These are phyloP conservation scores for Aspergillus bridgeri DNA, from an alignment of 495 filamentous ascomycete species.

Conservation along the genomic window DNA sequence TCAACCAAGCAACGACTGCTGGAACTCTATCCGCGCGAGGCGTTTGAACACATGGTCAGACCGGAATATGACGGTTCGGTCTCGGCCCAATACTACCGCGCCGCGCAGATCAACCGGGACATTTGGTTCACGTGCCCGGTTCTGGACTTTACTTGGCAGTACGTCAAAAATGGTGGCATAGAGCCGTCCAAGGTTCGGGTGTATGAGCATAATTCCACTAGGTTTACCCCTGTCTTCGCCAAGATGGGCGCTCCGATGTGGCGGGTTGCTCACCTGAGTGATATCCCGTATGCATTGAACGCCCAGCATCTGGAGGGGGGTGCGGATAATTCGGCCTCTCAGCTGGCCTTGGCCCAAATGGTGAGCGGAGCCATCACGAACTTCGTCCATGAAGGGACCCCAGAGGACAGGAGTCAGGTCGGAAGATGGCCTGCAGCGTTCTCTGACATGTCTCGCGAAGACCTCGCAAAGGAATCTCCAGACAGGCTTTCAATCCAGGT, in stretches of 20 bases:
- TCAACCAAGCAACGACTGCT: constrained; percentile 21
- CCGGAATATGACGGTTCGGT: constrained; percentile 11
- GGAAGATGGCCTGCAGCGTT: constrained; percentile 8
- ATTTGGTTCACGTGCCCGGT: constrained; percentile 46
- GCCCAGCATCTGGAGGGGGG: constrained; percentile 19
- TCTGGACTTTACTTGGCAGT: constrained; percentile 34
- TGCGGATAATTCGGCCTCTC: constrained; percentile 20
- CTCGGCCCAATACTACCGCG: constrained; percentile 41
- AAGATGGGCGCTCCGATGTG: constrained; percentile 29
- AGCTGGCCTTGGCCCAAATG: constrained; percentile 12
- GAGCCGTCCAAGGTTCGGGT: constrained; percentile 27
- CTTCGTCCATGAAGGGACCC: not conserved
- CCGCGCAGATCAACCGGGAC: constrained; percentile 43
- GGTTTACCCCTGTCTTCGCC: constrained; percentile 29
- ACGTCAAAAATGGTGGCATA: constrained; percentile 24
- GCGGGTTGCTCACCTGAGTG: constrained; percentile 41
- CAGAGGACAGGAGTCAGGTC: not conserved
- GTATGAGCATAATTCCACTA: constrained; percentile 43
- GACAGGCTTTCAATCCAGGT: constrained; percentile 6
- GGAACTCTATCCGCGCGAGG: constrained; percentile 34
- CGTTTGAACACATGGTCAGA: constrained; percentile 30
- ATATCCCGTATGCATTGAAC: constrained; percentile 45
- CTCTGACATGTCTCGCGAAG: not conserved
- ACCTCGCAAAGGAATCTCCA: not conserved
- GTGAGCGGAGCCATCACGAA: constrained; percentile 8